Base-by-base conservation (phyloP, 2,329 filamentous ascomycete genomes). In the Epichloe coenophiala region DNA sequence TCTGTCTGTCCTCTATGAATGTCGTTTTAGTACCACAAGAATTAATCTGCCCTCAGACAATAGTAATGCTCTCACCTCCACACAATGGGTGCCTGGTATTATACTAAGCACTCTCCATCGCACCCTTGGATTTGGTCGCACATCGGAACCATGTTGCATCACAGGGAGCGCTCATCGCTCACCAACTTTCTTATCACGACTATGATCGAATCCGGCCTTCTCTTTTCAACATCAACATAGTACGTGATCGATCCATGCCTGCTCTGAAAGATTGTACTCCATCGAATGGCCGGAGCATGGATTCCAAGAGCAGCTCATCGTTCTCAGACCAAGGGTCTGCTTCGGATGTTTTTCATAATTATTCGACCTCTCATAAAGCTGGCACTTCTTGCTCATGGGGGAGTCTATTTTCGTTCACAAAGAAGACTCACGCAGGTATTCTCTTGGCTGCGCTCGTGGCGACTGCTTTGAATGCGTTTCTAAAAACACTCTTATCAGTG, bases 391-490 rank as follows among this genome's bases (percentile, higher is more conserved):
- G 17, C 15, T 63, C 63, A 21, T 71, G 66, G 64, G 62, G 62
- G 33, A 63, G 72, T 45, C 73, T 96, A 3, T 91, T 95, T 63
- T 69, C 71, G 41, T 95, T 94, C 63, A 86, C 83, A 0, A 78
- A 72, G n/a, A 71, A 65, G 56, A 67, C 70, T 15, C 83, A 95
- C 60, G 55, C 75, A 0, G 66, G 70, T 1, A 61, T 77, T 4
- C 63, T 91, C 1, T 45, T 70, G 11, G 59, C 72, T 2, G 85
- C 81, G 1, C 47, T 84, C 0, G 11, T 75, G 3, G 68, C 78
- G 1, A 77, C 86, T 0, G 61, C 80, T 4, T 58, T 78, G 2
- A 74, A 80, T 8, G 86, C 85, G 1, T 73, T 77, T 0, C 69
- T 83, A 12, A 77, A 80, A 49, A 85, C 87, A 0, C 68, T 75